Evolutionary conservation across 257 asterid genomes (phyloP), one percentile per base, ranked within the genome.

Genomic region (Echites panduratus): DNA sequence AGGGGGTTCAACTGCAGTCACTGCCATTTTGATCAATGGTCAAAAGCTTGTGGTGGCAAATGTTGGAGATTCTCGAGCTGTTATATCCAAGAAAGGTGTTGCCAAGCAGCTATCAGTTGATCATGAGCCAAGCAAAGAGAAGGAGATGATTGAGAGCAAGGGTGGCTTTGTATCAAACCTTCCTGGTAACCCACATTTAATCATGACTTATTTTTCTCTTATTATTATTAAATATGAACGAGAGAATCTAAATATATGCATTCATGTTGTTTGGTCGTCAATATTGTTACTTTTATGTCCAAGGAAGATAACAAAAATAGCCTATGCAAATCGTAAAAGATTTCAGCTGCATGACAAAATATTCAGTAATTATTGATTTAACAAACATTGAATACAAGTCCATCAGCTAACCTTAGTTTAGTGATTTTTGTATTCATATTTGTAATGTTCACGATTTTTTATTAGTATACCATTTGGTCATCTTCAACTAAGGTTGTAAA

Each of bases 1-100:
- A 79, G 98, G 98, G 1, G 98, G 98, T 11, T 93, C 98, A 50
- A 93, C 97, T 63, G 97, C 98, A 10, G 97, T 93, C 49, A 92
- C 98, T 4, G 97, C 97, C 43, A 89, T 93, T 73, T 65, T 93
- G 72, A 85, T 93, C 13, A 85, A 93, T 22, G 78, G 90, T n/a
- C 81, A 90, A 75, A 90, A 84, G 83, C 95, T 93, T 43, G 85
- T 89, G 45, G 95, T 93, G 56, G 97, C 93, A 58, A 93, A 93
- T 35, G 95, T 93, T 32, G 98, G 98, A 64, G 97, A 93, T 78
- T 93, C 98, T 41, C 86, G 98, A 7, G 98, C 98, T 24, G 86
- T 93, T 29, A 78, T 93, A 48, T 81, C 88, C 68, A 84, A 68
- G 78, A 88, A 84, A 74, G 89, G 98, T 32, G 82, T 82, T 20